A percentile compares a stretch with the other conserved stretches of the same genome.
Conservation (phyloP, 306 rosid species). For the Casuarina glauca region DNA sequence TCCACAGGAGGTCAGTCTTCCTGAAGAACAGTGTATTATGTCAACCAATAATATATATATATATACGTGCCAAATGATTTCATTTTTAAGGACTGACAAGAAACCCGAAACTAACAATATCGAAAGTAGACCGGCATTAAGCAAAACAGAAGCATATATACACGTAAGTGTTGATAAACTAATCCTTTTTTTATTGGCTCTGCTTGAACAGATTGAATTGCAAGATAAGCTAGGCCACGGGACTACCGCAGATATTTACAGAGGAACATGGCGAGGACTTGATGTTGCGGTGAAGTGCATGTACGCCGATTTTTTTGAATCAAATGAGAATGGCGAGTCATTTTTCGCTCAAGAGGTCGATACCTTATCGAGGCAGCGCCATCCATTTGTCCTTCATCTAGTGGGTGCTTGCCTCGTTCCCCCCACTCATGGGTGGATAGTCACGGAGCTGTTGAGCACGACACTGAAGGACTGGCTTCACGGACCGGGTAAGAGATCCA, state of each 20-base stretch:
- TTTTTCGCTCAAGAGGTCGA: conserved; percentile 72
- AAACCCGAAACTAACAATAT: too few relatives aligned
- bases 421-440: conserved; percentile 71
- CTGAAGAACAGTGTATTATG: not conserved
- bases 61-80: not conserved
- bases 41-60: not conserved
- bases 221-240: conserved; percentile 73
- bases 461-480: conserved; percentile 79
- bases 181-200: not conserved
- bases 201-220: conserved; percentile 44
- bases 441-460: conserved; percentile 47
- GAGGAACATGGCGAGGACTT: conserved; percentile 68
- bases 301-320: conserved; percentile 46
- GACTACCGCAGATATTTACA: conserved; percentile 60
- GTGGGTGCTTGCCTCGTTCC: conserved; percentile 86
- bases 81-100: too few relatives aligned
- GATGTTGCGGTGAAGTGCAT: conserved; percentile 84
- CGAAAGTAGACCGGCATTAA: too few relatives aligned
- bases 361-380: conserved; percentile 65
- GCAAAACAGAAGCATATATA: too few relatives aligned
- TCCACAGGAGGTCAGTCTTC: conserved; percentile 56
- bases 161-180: not conserved
- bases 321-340: conserved; percentile 46
- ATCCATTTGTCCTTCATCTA: conserved; percentile 59
- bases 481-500: conserved; percentile 55